A percentile compares a stretch with the other conserved stretches of the same genome.
Conservation (phyloP, 805 yeast genomes). For the Sporopachydermia lactativora region DNA sequence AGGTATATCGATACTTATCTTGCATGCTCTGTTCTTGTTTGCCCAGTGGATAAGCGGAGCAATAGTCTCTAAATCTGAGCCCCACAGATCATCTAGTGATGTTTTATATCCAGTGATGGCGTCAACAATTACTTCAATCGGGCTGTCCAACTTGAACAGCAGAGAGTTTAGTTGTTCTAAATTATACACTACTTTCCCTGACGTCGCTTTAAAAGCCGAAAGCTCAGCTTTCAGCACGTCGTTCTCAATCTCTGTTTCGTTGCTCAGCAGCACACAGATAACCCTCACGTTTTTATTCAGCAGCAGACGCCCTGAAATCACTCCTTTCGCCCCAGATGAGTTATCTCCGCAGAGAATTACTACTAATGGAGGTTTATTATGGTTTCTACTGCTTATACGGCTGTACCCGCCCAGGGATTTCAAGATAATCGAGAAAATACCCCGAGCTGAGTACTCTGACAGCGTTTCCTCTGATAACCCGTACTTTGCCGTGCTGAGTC, state of each 20-base stretch:
- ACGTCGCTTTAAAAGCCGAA: conserved; percentile 40
- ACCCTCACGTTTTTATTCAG: conserved; percentile 62
- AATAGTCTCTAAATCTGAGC: conserved; percentile 15
- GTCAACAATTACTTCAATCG: conserved; percentile 69
- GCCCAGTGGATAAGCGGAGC: conserved; percentile 50
- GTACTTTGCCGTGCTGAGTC: conserved; percentile 38
- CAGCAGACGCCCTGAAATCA: conserved; percentile 69
- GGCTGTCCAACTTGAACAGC: conserved; percentile 38
- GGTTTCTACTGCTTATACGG: conserved; percentile 50
- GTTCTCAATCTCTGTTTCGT: conserved; percentile 5
- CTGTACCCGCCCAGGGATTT: conserved; percentile 55
- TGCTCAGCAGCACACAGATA: conserved; percentile 27
- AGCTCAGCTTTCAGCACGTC: conserved; percentile 35
- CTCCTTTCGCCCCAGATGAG: conserved; percentile 59
- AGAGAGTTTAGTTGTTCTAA: conserved; percentile 18
- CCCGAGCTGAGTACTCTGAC: conserved; percentile 56
- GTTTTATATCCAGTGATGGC: conserved; percentile 77
- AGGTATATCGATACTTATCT: conserved; percentile 65
- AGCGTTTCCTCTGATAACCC: conserved; percentile 31
- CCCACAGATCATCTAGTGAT: conserved; percentile 43
- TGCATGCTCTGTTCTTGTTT: conserved; percentile 31
- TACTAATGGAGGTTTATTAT: conserved; percentile 69
- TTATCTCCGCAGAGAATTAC: conserved; percentile 54
- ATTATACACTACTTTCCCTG: conserved; percentile 46
- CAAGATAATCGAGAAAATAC: conserved; percentile 44